Evolutionary conservation across 2,329 filamentous ascomycete species (phyloP).

Genomic region (Neonectria sp.): DNA sequence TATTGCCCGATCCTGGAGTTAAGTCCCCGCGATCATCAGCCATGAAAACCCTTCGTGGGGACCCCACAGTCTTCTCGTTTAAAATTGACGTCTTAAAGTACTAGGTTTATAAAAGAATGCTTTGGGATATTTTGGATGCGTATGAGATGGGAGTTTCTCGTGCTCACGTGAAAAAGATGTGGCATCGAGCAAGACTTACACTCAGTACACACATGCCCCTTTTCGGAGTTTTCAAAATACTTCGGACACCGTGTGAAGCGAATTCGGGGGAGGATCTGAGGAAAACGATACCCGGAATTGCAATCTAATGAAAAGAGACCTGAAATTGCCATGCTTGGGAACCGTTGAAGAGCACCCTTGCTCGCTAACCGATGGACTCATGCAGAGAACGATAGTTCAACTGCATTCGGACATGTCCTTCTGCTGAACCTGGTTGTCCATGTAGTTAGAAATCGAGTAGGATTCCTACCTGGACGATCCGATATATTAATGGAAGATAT

Average conservation of each 20-base stretch:
- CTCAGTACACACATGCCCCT: background rate
- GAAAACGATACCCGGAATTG: background rate
- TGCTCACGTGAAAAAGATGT: background rate
- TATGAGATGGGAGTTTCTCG: too few species aligned
- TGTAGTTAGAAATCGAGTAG: background rate
- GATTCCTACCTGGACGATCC: background rate
- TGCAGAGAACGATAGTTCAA: background rate
- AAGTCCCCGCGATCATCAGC: too few species aligned
- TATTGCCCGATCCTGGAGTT: background rate
- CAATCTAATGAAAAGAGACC: background rate
- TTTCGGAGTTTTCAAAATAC: background rate
- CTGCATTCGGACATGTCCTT: background rate
- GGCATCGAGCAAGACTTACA: background rate
- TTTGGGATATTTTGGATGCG: too few species aligned
- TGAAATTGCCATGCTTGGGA: background rate
- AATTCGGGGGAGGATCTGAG: background rate
- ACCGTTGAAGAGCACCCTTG: background rate
- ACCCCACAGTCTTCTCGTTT: too few species aligned
- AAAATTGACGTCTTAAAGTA: too few species aligned
- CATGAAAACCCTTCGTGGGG: too few species aligned
- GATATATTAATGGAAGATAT: conserved; percentile 8
- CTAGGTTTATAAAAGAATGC: too few species aligned
- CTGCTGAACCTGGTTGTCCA: background rate
- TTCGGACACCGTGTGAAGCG: background rate
- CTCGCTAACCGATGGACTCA: background rate